A percentile compares a stretch with the other conserved stretches of the same genome.
These are phyloP conservation scores for Xylaria curta DNA, from an alignment of 495 filamentous ascomycete species.

Conservation along the genomic window DNA sequence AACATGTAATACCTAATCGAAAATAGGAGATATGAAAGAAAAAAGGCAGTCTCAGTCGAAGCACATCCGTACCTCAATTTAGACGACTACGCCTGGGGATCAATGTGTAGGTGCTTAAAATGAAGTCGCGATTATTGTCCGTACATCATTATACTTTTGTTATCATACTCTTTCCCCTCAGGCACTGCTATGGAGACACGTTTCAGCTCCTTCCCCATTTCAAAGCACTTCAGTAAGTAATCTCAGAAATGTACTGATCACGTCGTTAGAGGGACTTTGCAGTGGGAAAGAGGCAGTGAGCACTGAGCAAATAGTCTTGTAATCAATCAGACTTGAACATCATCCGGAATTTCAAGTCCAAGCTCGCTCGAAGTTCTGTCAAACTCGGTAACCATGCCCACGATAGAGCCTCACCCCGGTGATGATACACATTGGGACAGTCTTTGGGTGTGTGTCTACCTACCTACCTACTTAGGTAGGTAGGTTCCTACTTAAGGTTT, in stretches of 20 bases:
- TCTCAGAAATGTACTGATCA: background rate
- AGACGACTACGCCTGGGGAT: background rate
- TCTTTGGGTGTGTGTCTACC: too few species aligned
- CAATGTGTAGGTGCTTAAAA: slow-evolving; percentile 2
- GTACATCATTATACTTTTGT: background rate
- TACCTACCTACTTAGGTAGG: too few species aligned
- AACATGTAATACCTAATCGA: background rate
- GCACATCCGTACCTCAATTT: background rate
- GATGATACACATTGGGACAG: background rate
- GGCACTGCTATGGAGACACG: slow-evolving; percentile 2
- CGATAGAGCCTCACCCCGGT: background rate
- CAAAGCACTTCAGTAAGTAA: slow-evolving; percentile 9
- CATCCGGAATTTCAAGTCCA: background rate
- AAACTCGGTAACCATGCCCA: background rate
- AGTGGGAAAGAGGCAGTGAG: background rate
- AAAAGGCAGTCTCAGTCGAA: background rate
- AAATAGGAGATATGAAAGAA: background rate
- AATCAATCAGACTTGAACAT: background rate
- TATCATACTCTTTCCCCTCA: slow-evolving; percentile 6
- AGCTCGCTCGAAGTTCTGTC: background rate
- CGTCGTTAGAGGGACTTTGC: background rate
- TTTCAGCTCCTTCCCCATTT: slow-evolving; percentile 1
- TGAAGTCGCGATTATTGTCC: background rate
- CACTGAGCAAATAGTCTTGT: slow-evolving; percentile 2
- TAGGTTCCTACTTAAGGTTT: too few species aligned